phyloP scores from a whole-genome alignment of 2,329 filamentous ascomycete species.

The Ophiostoma australiae region DNA sequence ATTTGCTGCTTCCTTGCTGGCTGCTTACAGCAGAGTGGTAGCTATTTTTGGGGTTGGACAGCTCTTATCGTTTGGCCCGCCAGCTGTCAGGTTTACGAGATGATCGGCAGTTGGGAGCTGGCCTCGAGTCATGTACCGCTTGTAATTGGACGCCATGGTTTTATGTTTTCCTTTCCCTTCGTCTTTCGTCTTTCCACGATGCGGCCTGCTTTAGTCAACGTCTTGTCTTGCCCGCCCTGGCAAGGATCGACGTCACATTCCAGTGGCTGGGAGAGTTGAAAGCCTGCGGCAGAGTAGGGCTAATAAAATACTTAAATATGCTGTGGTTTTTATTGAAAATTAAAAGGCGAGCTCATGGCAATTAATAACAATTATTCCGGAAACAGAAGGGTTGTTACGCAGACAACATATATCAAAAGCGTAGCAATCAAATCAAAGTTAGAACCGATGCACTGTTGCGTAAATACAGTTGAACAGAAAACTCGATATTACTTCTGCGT shows the following conservation, averaged over 20 bases:
- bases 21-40: not conserved
- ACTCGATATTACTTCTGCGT: too few relatives aligned
- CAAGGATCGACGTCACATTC: constrained; percentile 5
- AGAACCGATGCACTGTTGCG: too few relatives aligned
- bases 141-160: not conserved
- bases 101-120: not conserved
- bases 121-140: not conserved
- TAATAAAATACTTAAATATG: not conserved
- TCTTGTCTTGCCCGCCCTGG: constrained; percentile 5
- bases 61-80: not conserved
- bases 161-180: too few relatives aligned
- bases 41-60: not conserved
- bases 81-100: constrained; percentile 9
- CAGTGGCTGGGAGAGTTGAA: not conserved
- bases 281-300: not conserved
- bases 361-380: not conserved
- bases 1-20: not conserved
- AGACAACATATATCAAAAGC: not conserved
- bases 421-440: too few relatives aligned
- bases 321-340: too few relatives aligned
- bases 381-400: not conserved
- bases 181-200: not conserved
- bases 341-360: too few relatives aligned
- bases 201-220: too few relatives aligned
- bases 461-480: too few relatives aligned